phyloP scores from a whole-genome alignment of 495 filamentous ascomycete genomes.

The Rhizodiscina lignyota region DNA sequence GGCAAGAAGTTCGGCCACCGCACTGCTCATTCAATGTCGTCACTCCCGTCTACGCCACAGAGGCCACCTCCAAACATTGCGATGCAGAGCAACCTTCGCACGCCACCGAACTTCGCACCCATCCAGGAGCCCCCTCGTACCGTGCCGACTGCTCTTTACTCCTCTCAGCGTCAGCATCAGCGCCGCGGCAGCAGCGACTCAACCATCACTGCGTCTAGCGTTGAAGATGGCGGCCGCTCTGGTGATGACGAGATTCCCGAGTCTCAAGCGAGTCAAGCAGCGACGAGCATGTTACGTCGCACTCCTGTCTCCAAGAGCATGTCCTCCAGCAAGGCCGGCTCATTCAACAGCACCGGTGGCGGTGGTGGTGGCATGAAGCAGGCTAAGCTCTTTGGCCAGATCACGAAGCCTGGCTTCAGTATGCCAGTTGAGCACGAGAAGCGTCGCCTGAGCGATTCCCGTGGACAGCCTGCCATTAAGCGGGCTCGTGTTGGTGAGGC shows the following conservation, averaged over 20 bases:
- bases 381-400: conserved; percentile 20
- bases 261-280: conserved; percentile 32
- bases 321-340: conserved; percentile 1
- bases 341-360: conserved; percentile 9
- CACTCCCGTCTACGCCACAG: conserved; percentile 60
- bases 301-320: conserved; percentile 10
- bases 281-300: conserved; percentile 34
- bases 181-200: conserved; percentile 57
- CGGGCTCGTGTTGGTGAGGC: conserved; percentile 9
- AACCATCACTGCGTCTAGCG: conserved; percentile 70
- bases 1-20: conserved; percentile 38
- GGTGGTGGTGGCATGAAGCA: conserved; percentile 8
- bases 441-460: conserved; percentile 9
- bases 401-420: conserved; percentile 16
- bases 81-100: conserved; percentile 8
- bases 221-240: conserved; percentile 29
- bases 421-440: conserved; percentile 12
- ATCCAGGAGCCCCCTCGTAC: conserved; percentile 12
- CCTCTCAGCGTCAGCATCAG: conserved; percentile 27
- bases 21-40: conserved; percentile 60
- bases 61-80: conserved; percentile 25
- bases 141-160: no score
- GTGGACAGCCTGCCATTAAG: conserved; percentile 13
- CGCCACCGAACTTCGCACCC: conserved; percentile 26
- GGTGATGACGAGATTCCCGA: conserved; percentile 36